Evolutionary conservation across 257 asterid genomes (phyloP).

Genomic region (Salvia miltiorrhiza): DNA sequence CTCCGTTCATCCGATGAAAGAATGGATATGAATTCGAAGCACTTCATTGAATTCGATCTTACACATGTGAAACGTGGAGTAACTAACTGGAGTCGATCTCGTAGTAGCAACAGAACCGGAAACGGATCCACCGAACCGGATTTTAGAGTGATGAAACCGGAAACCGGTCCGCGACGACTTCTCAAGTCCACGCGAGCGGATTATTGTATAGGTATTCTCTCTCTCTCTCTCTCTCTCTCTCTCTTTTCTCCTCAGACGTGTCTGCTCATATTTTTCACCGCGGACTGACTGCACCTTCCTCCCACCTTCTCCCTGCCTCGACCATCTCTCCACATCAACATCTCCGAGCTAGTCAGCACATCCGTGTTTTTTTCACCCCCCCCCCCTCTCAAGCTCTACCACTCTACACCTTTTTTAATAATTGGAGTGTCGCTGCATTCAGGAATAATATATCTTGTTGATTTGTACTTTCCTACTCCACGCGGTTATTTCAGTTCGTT

Average conservation of each 20-base stretch:
- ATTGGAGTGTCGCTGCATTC: conserved; percentile 3
- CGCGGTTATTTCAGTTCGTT: conserved; percentile 43
- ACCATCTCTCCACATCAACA: conserved; percentile 25
- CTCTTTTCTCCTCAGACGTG: conserved; percentile 7
- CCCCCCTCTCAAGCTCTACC: background rate
- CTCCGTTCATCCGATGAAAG: too few species aligned
- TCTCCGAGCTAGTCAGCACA: conserved; percentile 18
- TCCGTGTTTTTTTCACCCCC: conserved; percentile 28
- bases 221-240: background rate
- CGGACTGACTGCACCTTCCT: conserved; percentile 31
- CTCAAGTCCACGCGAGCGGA: conserved; percentile 15
- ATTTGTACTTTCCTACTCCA: conserved; percentile 19
- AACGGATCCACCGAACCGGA: background rate
- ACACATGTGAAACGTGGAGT: too few species aligned
- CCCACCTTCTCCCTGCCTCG: conserved; percentile 25
- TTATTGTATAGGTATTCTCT: background rate
- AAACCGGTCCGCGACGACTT: conserved; percentile 20
- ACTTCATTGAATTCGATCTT: too few species aligned
- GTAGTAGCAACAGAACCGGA: too few species aligned
- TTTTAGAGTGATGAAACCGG: background rate
- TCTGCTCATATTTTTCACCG: conserved; percentile 16
- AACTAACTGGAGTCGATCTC: too few species aligned
- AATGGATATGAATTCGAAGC: too few species aligned
- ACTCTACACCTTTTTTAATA: background rate
- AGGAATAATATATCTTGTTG: background rate